Conservation (phyloP, 1,139 yeast species). For the Pneumocystis carinii region DNA sequence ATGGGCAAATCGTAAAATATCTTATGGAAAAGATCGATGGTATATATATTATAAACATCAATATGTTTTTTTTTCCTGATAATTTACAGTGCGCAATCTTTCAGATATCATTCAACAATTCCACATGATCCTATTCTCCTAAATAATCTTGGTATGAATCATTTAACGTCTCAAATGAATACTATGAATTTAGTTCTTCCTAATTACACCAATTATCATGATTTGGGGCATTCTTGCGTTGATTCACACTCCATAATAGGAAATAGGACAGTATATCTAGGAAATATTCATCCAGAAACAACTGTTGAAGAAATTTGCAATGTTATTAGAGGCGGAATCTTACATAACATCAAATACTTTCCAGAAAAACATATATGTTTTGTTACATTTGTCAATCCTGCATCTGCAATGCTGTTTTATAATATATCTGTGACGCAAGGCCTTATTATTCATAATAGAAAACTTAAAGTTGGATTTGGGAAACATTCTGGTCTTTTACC, state of each 20-base stretch:
- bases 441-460: conserved; percentile 60
- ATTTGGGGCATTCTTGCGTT: not conserved
- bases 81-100: not conserved
- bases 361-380: conserved; percentile 80
- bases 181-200: not conserved
- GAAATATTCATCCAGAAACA: conserved; percentile 72
- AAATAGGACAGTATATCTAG: conserved; percentile 81
- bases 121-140: not conserved
- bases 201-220: not conserved
- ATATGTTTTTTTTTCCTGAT: not conserved
- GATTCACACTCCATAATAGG: conserved; percentile 44
- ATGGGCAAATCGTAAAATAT: conserved; percentile 51
- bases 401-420: conserved; percentile 86
- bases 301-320: conserved; percentile 87
- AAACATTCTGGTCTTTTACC: conserved; percentile 82
- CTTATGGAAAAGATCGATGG: conserved; percentile 81
- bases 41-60: not conserved
- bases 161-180: not conserved
- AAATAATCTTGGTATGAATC: not conserved
- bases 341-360: conserved; percentile 47
- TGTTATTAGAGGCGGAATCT: conserved; percentile 79
- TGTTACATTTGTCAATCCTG: conserved; percentile 78
- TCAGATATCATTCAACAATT: not conserved
- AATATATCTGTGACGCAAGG: conserved; percentile 79
- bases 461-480: conserved; percentile 92